phyloP scores from a whole-genome alignment of 371 early-diverging fungal genomes.

The Mucor racemosus region DNA sequence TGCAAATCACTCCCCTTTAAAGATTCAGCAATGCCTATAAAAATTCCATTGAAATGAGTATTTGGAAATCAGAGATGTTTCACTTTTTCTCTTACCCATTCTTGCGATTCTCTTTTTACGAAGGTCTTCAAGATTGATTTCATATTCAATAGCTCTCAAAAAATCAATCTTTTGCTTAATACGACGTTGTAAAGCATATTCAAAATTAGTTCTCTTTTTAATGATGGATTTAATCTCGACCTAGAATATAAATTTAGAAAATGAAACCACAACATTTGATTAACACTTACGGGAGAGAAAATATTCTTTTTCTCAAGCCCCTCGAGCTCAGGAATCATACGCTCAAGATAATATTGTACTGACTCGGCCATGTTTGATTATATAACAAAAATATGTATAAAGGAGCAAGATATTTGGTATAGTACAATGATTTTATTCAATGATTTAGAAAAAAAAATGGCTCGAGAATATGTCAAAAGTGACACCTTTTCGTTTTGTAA shows the following conservation, averaged over 20 bases:
- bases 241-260: conserved; percentile 34
- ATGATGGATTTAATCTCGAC: conserved; percentile 86
- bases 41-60: neutral
- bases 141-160: conserved; percentile 91
- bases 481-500: neutral
- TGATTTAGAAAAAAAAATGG: neutral
- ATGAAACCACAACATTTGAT: too few species aligned
- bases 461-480: neutral
- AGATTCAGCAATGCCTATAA: conserved; percentile 2
- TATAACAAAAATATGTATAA: neutral
- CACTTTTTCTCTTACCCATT: conserved; percentile 15
- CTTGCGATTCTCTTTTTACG: conserved; percentile 81
- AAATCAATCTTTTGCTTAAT: conserved; percentile 79
- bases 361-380: conserved; percentile 79
- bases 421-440: neutral
- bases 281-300: conserved; percentile 53
- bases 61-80: neutral
- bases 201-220: conserved; percentile 87
- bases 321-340: conserved; percentile 92
- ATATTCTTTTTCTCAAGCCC: conserved; percentile 82
- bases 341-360: conserved; percentile 90
- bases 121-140: conserved; percentile 86
- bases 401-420: neutral
- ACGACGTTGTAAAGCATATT: conserved; percentile 84
- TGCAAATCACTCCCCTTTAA: conserved; percentile 33